Evolutionary conservation across 192 early-diverging fungal species (phyloP).

Genomic region (Chytriomyces sp.): DNA sequence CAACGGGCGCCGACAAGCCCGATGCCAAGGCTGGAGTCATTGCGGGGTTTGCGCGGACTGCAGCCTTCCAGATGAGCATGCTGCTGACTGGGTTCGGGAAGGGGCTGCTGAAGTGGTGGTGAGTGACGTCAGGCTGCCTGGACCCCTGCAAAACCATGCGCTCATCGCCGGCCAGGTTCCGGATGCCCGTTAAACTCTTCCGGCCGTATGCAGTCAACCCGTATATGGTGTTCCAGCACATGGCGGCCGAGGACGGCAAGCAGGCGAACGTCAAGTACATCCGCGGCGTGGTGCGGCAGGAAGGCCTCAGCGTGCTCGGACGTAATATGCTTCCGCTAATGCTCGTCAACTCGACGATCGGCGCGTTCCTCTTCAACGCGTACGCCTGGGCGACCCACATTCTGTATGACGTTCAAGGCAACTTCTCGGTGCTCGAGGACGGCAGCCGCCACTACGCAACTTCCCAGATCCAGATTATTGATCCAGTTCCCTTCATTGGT

Average conservation of each 20-base stretch:
- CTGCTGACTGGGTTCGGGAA: constrained; percentile 37
- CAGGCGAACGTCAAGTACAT: constrained; percentile 32
- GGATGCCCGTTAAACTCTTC: constrained; percentile 57
- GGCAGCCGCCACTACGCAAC: too few relatives aligned
- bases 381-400: constrained; percentile 33
- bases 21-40: constrained; percentile 28
- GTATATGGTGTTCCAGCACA: constrained; percentile 44
- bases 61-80: constrained; percentile 40
- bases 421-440: too few relatives aligned
- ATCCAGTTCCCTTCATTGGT: constrained; percentile 40
- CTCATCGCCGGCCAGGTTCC: constrained; percentile 32
- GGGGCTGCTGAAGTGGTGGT: neutral
- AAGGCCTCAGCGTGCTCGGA: constrained; percentile 44
- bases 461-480: too few relatives aligned
- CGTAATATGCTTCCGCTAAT: constrained; percentile 51
- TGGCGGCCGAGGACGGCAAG: constrained; percentile 44
- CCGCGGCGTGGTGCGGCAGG: constrained; percentile 32
- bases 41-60: constrained; percentile 39
- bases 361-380: constrained; percentile 57
- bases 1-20: neutral
- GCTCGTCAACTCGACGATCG: constrained; percentile 48
- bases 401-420: too few relatives aligned
- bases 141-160: neutral
- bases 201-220: constrained; percentile 54
- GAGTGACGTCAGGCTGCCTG: neutral